These are phyloP conservation scores for Rhizopogon rudus DNA, from an alignment of 768 basidiomycete genomes.

Conservation along the genomic window DNA sequence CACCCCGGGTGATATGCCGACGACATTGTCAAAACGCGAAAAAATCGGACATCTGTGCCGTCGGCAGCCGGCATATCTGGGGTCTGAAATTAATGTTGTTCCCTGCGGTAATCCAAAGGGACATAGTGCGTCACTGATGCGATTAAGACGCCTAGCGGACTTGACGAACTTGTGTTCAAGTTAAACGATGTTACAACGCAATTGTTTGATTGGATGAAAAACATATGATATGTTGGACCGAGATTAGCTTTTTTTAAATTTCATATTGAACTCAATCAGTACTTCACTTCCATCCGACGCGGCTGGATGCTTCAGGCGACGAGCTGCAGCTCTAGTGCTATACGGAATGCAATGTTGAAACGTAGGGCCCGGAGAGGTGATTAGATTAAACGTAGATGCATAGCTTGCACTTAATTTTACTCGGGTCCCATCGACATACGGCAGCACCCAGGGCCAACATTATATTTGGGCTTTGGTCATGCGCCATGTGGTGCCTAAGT, in stretches of 20 bases:
- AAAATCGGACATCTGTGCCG: conserved; percentile 13
- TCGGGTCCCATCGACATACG: conserved; percentile 1
- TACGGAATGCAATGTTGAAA: no score
- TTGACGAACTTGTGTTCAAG: not conserved
- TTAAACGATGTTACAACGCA: no score
- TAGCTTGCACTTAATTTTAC: not conserved
- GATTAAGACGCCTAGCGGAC: not conserved
- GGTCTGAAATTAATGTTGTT: not conserved
- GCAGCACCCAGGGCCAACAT: not conserved
- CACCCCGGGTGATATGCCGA: not conserved
- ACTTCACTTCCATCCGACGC: no score
- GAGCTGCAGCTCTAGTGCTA: not conserved
- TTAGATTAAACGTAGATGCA: conserved; percentile 3
- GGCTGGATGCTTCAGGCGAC: no score
- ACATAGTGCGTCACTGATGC: not conserved
- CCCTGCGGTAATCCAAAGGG: no score
- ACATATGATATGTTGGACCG: no score
- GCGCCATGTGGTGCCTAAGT: not conserved
- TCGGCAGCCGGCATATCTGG: not conserved
- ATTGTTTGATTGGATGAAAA: no score
- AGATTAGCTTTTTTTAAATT: no score
- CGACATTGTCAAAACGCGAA: conserved; percentile 9
- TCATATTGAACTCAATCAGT: no score
- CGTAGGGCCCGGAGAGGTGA: not conserved
- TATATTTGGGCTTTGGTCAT: conserved; percentile 5